Base-by-base conservation (phyloP, 805 yeast genomes). In the Candida alai region DNA sequence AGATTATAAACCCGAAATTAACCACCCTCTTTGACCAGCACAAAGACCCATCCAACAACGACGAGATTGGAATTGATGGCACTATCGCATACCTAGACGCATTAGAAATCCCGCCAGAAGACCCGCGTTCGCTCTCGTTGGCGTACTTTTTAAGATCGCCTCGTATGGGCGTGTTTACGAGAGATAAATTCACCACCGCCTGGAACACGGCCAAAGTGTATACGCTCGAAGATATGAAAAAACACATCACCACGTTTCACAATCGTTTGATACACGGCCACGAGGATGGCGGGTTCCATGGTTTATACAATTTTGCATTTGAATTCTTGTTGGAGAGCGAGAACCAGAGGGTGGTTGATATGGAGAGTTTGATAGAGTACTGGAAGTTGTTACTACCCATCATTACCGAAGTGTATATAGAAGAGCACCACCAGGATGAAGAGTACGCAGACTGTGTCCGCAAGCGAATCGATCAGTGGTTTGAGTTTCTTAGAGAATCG, bases 21-120 rank as follows among this genome's bases (percentile, higher is more conserved):
- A 45, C 45, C 12, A 45, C 43, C 1, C 14, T 73, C 1, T 73
- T 59, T 42, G 52, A 51, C 0, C 54, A 61, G 9, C 48, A 39
- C 26, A n/a, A n/a, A n/a, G n/a, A n/a, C n/a, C n/a, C n/a, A n/a
- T n/a, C n/a, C n/a, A n/a, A n/a, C n/a, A n/a, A n/a, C n/a, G n/a
- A n/a, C n/a, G n/a, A n/a, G n/a, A 84, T 88, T 24, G 90, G 79
- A 17, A 67, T 84, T 7, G 93, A 86, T 38, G 96, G 96, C 0
- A 82, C 96, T 0, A 54, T 89, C 7, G 44, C 51, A 24, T 85
- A 80, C 47, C 61, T 90, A 15, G 68, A 66, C 11, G 95, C 81
- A 46, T 58, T 90, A 30, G 78, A 74, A 0, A 66, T 81, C 24
- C 76, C 76, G 10, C 81, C 88, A 1, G 97, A 90, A 45, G 88